Evolutionary conservation across 2,329 filamentous ascomycete genomes (phyloP).

Genomic region (Paecilomyces fulvus): DNA sequence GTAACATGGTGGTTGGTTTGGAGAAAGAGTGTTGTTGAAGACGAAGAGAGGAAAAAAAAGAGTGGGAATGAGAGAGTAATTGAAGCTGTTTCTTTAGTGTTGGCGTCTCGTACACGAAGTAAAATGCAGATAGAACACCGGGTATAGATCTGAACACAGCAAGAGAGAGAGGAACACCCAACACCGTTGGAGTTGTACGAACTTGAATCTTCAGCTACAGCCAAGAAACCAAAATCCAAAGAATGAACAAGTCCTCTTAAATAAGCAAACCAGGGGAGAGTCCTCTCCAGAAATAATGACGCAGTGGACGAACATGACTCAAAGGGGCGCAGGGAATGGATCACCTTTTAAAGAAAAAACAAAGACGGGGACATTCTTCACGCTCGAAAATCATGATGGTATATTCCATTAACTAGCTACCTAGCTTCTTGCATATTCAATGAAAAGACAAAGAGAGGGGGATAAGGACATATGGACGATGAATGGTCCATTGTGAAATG

Average conservation of each 20-base stretch:
- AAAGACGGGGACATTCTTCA: not conserved
- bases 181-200: too few species aligned
- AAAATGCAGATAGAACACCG: too few species aligned
- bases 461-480: not conserved
- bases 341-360: not conserved
- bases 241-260: not conserved
- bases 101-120: not conserved
- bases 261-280: not conserved
- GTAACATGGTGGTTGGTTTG: constrained; percentile 5
- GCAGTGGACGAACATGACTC: not conserved
- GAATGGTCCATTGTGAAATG: not conserved
- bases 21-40: not conserved
- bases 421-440: not conserved
- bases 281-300: not conserved
- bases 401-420: not conserved
- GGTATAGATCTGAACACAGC: too few species aligned
- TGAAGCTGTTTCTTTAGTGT: not conserved
- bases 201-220: not conserved
- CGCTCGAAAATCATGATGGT: not conserved
- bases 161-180: too few species aligned
- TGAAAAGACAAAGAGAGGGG: not conserved
- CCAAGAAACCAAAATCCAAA: not conserved
- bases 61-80: not conserved
- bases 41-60: not conserved
- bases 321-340: not conserved